Conservation (phyloP, 2,329 filamentous ascomycete species). For the Aspergillus fumigatus region DNA sequence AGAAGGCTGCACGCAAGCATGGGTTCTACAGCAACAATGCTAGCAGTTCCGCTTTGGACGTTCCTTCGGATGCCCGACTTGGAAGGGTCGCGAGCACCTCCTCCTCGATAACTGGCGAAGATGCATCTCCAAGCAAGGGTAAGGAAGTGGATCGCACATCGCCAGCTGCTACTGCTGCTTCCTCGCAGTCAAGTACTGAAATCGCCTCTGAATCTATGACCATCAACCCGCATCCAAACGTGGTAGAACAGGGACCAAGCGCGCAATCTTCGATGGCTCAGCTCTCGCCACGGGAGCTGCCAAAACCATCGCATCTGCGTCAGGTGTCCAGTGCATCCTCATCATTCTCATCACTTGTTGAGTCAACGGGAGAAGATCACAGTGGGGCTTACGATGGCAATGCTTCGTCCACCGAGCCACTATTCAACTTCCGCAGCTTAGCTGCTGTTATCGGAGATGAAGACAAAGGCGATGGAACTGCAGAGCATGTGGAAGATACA, state of each 20-base stretch:
- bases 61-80: slow-evolving; percentile 29
- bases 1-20: slow-evolving; percentile 63
- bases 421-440: slow-evolving; percentile 89
- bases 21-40: slow-evolving; percentile 51
- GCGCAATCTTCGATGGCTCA: slow-evolving; percentile 37
- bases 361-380: slow-evolving; percentile 48
- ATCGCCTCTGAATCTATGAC: slow-evolving; percentile 18
- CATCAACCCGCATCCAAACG: slow-evolving; percentile 6
- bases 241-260: slow-evolving; percentile 16
- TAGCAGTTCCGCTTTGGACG: slow-evolving; percentile 60
- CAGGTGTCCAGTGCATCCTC: slow-evolving; percentile 87
- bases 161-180: slow-evolving; percentile 10
- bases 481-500: slow-evolving; percentile 37
- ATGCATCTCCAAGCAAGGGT: slow-evolving; percentile 53
- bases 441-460: slow-evolving; percentile 75
- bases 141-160: slow-evolving; percentile 61
- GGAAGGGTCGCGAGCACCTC: slow-evolving; percentile 35
- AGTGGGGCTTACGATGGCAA: slow-evolving; percentile 45
- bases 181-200: slow-evolving; percentile 32
- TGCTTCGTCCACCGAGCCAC: slow-evolving; percentile 60
- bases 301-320: slow-evolving; percentile 66
- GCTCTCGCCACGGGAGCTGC: slow-evolving; percentile 45
- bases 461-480: slow-evolving; percentile 42
- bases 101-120: slow-evolving; percentile 34
- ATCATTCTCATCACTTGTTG: slow-evolving; percentile 68